Conservation (phyloP, 2,329 filamentous ascomycete species). For the Paraconiothyrium brasiliense region DNA sequence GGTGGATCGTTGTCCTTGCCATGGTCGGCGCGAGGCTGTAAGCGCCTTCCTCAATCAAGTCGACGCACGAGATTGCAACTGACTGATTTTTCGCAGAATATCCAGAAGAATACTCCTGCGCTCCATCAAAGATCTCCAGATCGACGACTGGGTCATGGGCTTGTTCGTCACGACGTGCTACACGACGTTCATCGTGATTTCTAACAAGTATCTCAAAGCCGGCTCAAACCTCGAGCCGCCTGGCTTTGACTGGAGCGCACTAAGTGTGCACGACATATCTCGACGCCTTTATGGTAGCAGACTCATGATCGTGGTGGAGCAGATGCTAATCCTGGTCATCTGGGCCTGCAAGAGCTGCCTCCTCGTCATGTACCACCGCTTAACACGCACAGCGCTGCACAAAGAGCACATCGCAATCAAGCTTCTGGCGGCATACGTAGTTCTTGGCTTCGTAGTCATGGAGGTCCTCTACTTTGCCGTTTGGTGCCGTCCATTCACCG, state of each 20-base stretch:
- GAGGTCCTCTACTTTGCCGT: constrained; percentile 61
- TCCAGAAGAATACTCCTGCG: constrained; percentile 58
- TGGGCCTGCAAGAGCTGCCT: constrained; percentile 65
- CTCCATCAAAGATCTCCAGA: constrained; percentile 58
- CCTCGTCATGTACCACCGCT: constrained; percentile 62
- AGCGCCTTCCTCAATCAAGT: constrained; percentile 22
- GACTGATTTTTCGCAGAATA: constrained; percentile 41
- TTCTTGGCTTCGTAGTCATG: constrained; percentile 57
- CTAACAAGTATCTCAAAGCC: constrained; percentile 54
- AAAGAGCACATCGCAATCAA: constrained; percentile 51
- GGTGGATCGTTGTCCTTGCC: constrained; percentile 54
- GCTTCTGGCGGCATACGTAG: constrained; percentile 57
- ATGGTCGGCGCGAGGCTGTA: constrained; percentile 56
- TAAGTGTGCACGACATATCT: constrained; percentile 49
- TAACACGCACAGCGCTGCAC: constrained; percentile 51
- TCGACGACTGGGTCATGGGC: constrained; percentile 67
- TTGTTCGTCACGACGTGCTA: constrained; percentile 60
- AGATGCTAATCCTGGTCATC: constrained; percentile 61
- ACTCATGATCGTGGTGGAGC: constrained; percentile 63
- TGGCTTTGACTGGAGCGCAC: constrained; percentile 55
- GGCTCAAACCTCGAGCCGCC: constrained; percentile 57
- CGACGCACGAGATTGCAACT: neutral
- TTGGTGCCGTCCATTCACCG: constrained; percentile 63
- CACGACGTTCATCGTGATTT: constrained; percentile 60
- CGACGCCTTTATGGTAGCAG: constrained; percentile 51